A percentile compares a stretch with the other conserved stretches of the same genome.
Evolutionary conservation across 345 rosid species (phyloP).

Genomic region (Barbarea vulgaris): DNA sequence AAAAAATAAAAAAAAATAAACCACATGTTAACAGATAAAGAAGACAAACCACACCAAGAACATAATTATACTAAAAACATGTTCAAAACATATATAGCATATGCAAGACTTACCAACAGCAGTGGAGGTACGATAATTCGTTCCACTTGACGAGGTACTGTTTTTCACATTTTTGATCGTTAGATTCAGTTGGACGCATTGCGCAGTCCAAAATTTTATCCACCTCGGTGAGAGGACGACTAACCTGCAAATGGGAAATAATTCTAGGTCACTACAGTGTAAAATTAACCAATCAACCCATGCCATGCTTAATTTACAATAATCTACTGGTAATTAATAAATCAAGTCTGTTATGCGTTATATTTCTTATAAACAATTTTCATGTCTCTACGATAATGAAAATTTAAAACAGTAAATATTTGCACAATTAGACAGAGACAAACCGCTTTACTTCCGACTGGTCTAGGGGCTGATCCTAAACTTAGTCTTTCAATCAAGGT

Average conservation of each 20-base stretch:
- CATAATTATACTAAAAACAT: conserved; percentile 16
- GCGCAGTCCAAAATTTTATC: conserved; percentile 78
- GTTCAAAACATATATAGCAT: conserved; percentile 21
- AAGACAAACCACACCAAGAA: conserved; percentile 7
- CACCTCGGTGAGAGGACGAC: conserved; percentile 69
- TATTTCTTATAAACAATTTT: not conserved
- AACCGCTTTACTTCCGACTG: conserved; percentile 64
- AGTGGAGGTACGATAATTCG: conserved; percentile 87
- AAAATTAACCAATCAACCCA: not conserved
- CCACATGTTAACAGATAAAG: not conserved
- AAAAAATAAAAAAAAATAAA: not conserved
- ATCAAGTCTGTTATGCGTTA: not conserved
- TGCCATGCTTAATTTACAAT: not conserved
- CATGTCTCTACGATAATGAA: not conserved
- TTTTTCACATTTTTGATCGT: conserved; percentile 52
- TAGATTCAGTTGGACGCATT: conserved; percentile 76
- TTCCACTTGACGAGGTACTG: conserved; percentile 97
- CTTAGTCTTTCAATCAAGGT: conserved; percentile 77
- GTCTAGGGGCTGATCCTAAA: conserved; percentile 65
- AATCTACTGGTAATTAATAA: not conserved
- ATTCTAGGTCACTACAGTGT: conserved; percentile 11
- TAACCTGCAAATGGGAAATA: conserved; percentile 58
- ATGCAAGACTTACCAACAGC: conserved; percentile 66
- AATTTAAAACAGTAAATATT: conserved; percentile 5
- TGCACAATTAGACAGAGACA: conserved; percentile 38